phyloP scores from a whole-genome alignment of 805 yeast species.

The Lipomyces lipofer region DNA sequence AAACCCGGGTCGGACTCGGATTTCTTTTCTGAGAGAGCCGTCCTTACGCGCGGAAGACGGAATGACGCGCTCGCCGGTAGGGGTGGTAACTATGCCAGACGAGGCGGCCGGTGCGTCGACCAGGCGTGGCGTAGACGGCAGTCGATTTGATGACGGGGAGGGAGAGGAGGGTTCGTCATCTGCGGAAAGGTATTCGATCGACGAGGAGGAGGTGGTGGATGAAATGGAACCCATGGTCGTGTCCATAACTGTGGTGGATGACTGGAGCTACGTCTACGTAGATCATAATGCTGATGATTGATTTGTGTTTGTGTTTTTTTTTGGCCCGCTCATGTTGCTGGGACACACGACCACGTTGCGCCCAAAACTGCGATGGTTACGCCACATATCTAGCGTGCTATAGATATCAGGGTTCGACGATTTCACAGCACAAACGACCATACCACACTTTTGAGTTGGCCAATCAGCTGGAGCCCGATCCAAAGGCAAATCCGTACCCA shows the following conservation, averaged over 20 bases:
- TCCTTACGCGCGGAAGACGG: slow-evolving; percentile 36
- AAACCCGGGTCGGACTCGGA: slow-evolving; percentile 37
- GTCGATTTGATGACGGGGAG: neutral
- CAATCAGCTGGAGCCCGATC: too few species aligned
- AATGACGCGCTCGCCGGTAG: slow-evolving; percentile 19
- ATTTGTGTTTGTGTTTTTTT: too few species aligned
- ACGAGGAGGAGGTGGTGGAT: neutral
- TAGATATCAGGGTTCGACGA: too few species aligned
- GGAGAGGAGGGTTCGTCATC: slow-evolving; percentile 1
- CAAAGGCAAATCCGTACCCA: too few species aligned
- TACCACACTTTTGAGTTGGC: too few species aligned
- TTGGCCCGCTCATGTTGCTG: too few species aligned
- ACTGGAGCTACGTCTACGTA: neutral
- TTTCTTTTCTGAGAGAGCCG: slow-evolving; percentile 36
- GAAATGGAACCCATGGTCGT: neutral
- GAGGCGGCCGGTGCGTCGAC: neutral
- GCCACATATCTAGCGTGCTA: too few species aligned
- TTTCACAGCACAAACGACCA: too few species aligned
- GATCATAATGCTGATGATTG: too few species aligned
- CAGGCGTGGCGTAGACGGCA: neutral
- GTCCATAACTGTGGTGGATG: neutral
- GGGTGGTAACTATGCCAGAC: slow-evolving; percentile 21
- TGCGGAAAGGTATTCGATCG: too few species aligned
- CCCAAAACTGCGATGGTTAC: too few species aligned
- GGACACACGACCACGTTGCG: too few species aligned